A percentile compares a stretch with the other conserved stretches of the same genome.
Conservation (phyloP, 768 basidiomycete genomes). For the Pulveroboletus sp. region DNA sequence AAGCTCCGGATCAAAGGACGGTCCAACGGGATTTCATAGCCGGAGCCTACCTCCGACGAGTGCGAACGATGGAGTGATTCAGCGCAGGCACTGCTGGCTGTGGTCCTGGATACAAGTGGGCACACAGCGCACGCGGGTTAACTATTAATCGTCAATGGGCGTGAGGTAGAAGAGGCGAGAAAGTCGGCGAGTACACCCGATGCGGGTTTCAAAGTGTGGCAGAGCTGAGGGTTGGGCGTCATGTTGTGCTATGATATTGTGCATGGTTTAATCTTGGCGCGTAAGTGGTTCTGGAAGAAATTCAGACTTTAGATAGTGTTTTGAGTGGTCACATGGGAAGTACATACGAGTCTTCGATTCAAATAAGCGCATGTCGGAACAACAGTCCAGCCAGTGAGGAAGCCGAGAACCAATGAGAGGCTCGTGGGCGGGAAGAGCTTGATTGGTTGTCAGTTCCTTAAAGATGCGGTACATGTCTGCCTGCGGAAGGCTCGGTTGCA, state of each 20-base stretch:
- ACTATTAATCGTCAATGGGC: neutral
- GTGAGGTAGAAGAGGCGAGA: neutral
- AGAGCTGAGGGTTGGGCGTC: slow-evolving; percentile 3
- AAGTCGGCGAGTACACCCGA: neutral
- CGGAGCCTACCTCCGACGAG: neutral
- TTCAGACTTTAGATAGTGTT: slow-evolving; percentile 11
- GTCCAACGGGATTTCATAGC: too few species aligned
- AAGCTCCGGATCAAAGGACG: too few species aligned
- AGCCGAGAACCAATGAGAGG: neutral
- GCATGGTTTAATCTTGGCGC: too few species aligned
- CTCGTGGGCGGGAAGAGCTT: neutral
- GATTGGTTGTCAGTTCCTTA: neutral
- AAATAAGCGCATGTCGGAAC: neutral
- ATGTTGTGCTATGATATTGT: neutral
- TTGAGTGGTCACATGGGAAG: slow-evolving; percentile 10
- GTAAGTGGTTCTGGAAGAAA: slow-evolving; percentile 1
- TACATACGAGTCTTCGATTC: neutral
- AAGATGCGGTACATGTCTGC: neutral
- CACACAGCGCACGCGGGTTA: neutral
- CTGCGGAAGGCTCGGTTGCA: neutral
- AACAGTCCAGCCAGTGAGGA: neutral
- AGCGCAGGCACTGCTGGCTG: neutral
- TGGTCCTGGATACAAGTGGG: slow-evolving; percentile 4
- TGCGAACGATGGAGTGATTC: neutral
- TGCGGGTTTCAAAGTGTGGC: neutral